phyloP scores from a whole-genome alignment of 371 early-diverging fungal species.

The Mortierella sp. region DNA sequence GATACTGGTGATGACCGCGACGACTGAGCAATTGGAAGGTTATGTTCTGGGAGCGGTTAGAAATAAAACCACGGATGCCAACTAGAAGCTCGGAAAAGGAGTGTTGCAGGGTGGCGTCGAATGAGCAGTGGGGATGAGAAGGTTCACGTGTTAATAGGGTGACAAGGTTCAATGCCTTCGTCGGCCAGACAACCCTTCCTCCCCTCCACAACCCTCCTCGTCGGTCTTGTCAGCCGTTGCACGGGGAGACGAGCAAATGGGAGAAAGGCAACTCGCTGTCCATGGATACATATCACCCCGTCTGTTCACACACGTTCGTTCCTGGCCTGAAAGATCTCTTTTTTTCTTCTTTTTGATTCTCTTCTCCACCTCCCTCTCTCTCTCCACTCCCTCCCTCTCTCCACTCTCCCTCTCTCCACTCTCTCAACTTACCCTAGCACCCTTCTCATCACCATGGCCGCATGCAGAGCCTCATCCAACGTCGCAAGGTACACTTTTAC shows the following conservation, averaged over 20 bases:
- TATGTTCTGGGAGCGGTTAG: neutral
- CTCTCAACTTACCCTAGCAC: neutral
- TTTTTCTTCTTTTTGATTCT: neutral
- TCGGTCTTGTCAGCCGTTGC: constrained; percentile 12
- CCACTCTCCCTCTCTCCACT: neutral
- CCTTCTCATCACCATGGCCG: constrained; percentile 5
- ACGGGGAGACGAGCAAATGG: neutral
- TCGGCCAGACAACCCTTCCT: neutral
- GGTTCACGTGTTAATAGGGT: neutral
- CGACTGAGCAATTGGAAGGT: constrained; percentile 20
- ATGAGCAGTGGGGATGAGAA: neutral
- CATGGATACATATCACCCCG: neutral
- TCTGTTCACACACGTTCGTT: neutral
- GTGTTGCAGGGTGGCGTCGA: neutral
- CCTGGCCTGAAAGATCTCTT: neutral
- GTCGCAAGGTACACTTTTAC: constrained; percentile 31
- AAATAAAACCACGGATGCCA: neutral
- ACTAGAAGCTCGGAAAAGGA: neutral
- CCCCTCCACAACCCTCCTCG: neutral
- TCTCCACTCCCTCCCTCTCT: neutral
- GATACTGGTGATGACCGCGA: constrained; percentile 42
- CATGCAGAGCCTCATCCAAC: constrained; percentile 41
- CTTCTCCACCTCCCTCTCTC: neutral
- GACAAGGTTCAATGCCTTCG: neutral
- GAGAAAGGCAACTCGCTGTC: neutral